Percentiles rank a stretch among this genome's conserved stretches.
phyloP scores from a whole-genome alignment of 2,329 filamentous ascomycete species.

The Talaromyces pinophilus region DNA sequence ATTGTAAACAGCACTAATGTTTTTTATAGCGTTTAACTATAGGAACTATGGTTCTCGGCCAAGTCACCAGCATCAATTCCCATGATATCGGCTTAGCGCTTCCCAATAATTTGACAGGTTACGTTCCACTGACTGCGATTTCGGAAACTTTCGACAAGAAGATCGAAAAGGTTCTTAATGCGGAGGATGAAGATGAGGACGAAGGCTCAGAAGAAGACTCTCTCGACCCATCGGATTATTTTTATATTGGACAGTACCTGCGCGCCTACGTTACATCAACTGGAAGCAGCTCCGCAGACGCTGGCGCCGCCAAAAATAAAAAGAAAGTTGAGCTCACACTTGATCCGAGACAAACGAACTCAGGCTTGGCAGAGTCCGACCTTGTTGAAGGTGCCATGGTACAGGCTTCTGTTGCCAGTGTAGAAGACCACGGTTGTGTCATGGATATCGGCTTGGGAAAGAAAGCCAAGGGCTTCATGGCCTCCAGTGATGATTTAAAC shows the following conservation, averaged over 20 bases:
- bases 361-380: slow-evolving; percentile 69
- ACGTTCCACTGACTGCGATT: slow-evolving; percentile 87
- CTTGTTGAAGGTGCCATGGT: slow-evolving; percentile 74
- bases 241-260: slow-evolving; percentile 82
- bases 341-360: slow-evolving; percentile 75
- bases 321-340: slow-evolving; percentile 86
- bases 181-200: slow-evolving; percentile 59
- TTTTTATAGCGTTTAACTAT: slow-evolving; percentile 71
- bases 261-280: slow-evolving; percentile 81
- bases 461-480: slow-evolving; percentile 76
- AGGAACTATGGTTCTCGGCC: slow-evolving; percentile 84
- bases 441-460: slow-evolving; percentile 84
- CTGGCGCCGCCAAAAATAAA: slow-evolving; percentile 65
- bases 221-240: slow-evolving; percentile 73
- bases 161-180: slow-evolving; percentile 67
- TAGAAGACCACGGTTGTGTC: slow-evolving; percentile 93
- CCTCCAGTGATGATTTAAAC: slow-evolving; percentile 74
- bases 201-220: slow-evolving; percentile 59
- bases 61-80: slow-evolving; percentile 76
- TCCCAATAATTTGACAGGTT: slow-evolving; percentile 90
- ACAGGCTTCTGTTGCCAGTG: slow-evolving; percentile 83
- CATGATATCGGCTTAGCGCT: slow-evolving; percentile 79
- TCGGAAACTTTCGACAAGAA: slow-evolving; percentile 76
- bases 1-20: slow-evolving; percentile 26
- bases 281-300: slow-evolving; percentile 53